phyloP scores from a whole-genome alignment of 495 filamentous ascomycete species.

The Penicillium longicatenatum region DNA sequence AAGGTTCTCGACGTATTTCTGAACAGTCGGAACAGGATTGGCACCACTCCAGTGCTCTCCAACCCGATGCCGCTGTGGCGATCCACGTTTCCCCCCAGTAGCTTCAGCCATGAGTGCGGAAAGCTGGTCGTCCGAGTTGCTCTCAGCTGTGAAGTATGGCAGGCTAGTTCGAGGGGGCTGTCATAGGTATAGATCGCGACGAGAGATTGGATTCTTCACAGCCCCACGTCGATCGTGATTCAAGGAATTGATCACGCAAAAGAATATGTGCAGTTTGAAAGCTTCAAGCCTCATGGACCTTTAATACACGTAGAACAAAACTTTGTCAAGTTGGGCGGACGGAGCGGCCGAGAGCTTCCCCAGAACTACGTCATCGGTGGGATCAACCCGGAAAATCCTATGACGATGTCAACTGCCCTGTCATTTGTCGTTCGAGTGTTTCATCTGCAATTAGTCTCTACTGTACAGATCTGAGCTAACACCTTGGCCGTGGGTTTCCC shows the following conservation, averaged over 20 bases:
- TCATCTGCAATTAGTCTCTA: background rate
- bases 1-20: constrained; percentile 76
- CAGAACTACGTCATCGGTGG: constrained; percentile 28
- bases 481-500: too few species aligned
- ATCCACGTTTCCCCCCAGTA: constrained; percentile 20
- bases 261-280: background rate
- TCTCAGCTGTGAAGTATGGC: background rate
- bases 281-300: background rate
- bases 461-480: too few species aligned
- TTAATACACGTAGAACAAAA: background rate
- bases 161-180: background rate
- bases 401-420: constrained; percentile 19
- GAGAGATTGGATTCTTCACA: constrained; percentile 3
- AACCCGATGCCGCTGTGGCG: constrained; percentile 33
- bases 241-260: constrained; percentile 2
- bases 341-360: constrained; percentile 13
- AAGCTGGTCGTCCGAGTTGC: background rate
- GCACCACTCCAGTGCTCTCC: constrained; percentile 48
- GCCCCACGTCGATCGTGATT: constrained; percentile 1
- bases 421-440: background rate
- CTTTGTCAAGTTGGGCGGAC: background rate
- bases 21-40: constrained; percentile 85
- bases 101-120: background rate
- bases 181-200: constrained; percentile 2
- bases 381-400: constrained; percentile 19